Evolutionary conservation across 768 basidiomycete genomes (phyloP).

Genomic region (Nevesoporus exiguus): DNA sequence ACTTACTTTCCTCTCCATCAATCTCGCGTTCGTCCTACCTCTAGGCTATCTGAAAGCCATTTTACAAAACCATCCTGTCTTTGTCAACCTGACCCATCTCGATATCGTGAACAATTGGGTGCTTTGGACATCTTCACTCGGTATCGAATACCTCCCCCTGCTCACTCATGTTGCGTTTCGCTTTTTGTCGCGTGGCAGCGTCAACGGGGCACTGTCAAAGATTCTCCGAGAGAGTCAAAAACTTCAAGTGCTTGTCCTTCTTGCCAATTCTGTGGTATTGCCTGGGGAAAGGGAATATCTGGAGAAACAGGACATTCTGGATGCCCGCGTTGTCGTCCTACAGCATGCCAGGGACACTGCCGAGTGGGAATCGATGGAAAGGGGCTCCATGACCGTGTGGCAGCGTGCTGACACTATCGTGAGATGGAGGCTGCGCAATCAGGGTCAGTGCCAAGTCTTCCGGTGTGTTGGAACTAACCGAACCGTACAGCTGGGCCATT

Average conservation of each 20-base stretch:
- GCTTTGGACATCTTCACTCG: conserved; percentile 16
- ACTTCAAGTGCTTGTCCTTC: conserved; percentile 10
- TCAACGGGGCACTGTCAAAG: conserved; percentile 1
- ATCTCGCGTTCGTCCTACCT: conserved; percentile 4
- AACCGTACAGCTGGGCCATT: conserved; percentile 9
- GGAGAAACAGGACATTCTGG: conserved; percentile 7
- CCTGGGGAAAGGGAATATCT: conserved; percentile 5
- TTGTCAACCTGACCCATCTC: conserved; percentile 15
- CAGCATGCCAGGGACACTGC: conserved; percentile 8
- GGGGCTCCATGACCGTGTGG: conserved; percentile 13
- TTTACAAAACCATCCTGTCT: conserved; percentile 10
- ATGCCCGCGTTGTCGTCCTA: conserved; percentile 15
- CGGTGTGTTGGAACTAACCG: neutral
- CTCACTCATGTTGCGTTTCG: conserved; percentile 16
- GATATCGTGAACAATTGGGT: conserved; percentile 21
- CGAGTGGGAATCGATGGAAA: conserved; percentile 14
- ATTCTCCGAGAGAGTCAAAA: conserved; percentile 2
- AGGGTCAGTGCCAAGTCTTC: conserved; percentile 4
- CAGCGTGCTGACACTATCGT: conserved; percentile 10
- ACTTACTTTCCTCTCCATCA: conserved; percentile 16
- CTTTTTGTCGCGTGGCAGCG: conserved; percentile 13
- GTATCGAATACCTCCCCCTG: conserved; percentile 14
- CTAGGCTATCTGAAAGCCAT: neutral
- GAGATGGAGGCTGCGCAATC: conserved; percentile 8
- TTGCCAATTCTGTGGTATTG: conserved; percentile 7